Evolutionary conservation across 768 basidiomycete species (phyloP), one percentile per base, ranked within the genome.

Genomic region (Kwoniella heveanensis): DNA sequence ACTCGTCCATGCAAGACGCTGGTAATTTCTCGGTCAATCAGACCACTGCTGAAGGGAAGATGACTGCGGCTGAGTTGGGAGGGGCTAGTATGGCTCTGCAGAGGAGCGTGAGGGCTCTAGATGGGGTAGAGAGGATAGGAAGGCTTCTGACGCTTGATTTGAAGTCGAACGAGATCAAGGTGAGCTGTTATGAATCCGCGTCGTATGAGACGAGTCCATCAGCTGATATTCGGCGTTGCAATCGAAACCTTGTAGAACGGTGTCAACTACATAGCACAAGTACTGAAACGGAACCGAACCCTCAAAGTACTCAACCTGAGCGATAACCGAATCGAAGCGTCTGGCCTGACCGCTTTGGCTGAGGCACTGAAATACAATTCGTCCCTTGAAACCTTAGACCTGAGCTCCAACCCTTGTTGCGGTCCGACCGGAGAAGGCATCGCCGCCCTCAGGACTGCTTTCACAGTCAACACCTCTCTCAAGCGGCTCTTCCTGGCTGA

Each of bases 331-430:
- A 85, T 99, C 5, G 95, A 95, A 61, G 85, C 90, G 0, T 82
- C 84, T 9, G 91, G 91, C 57, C 82, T 99, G 10, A 86, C 88
- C 1, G 82, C 84, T 0, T 83, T 99, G 15, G 93, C 92, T 0
- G 95, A 99, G 79, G 90, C 93, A 0, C 79, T 99, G 89, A 97
- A 96, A 88, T 96, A 95, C 76, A 99, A 99, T 73, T 86, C 90
- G 1, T 86, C 87, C 56, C 82, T 99, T 22, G 96, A 99, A 79
- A 98, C 94, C 0, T 85, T 99, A 1, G 96, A 99, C 78, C 79
- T 99, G 54, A 90, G 88, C 76, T 87, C 88, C 71, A 99, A 98
- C 75, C 94, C 94, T 0, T 97, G 95, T 73, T 91, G 88, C 65
- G 92, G 92, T 0, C 92, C 92, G 1, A 84, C 84, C 13, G 80